Evolutionary conservation across 2,329 filamentous ascomycete species (phyloP).

Genomic region (Podosphaera xanthii): DNA sequence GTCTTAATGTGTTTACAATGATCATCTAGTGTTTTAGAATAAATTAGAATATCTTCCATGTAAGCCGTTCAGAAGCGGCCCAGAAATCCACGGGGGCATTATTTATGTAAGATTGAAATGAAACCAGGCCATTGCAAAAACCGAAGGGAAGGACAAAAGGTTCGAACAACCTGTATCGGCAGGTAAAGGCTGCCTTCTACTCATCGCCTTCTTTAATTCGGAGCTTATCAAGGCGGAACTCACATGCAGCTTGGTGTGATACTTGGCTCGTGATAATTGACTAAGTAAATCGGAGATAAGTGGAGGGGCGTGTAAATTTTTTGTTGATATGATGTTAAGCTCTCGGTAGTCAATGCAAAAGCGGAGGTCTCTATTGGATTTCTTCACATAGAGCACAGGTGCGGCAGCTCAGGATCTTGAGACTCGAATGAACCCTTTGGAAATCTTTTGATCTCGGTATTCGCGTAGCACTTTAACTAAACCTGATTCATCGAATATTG

Average conservation of each 20-base stretch:
- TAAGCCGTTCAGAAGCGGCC: neutral
- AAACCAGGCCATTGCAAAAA: too few relatives aligned
- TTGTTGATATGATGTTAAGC: too few relatives aligned
- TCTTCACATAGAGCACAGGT: neutral
- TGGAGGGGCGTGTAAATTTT: too few relatives aligned
- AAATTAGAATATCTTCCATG: slow-evolving; percentile 4
- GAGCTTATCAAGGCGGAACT: too few relatives aligned
- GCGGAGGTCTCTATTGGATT: too few relatives aligned
- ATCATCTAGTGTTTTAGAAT: neutral
- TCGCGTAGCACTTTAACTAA: neutral
- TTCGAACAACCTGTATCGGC: neutral
- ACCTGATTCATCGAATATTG: neutral
- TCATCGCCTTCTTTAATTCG: too few relatives aligned
- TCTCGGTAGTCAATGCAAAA: too few relatives aligned
- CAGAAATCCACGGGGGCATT: neutral
- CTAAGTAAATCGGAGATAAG: too few relatives aligned
- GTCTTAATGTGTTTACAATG: slow-evolving; percentile 1
- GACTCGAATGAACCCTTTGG: neutral
- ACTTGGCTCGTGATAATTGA: too few relatives aligned
- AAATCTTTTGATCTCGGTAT: neutral
- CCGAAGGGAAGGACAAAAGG: neutral
- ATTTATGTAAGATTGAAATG: too few relatives aligned
- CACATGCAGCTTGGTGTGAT: too few relatives aligned
- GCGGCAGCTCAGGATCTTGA: neutral
- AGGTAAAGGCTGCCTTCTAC: neutral